A percentile compares a stretch with the other conserved stretches of the same genome.
Conservation (phyloP, 2,329 filamentous ascomycete species). For the Fusarium penzigii region DNA sequence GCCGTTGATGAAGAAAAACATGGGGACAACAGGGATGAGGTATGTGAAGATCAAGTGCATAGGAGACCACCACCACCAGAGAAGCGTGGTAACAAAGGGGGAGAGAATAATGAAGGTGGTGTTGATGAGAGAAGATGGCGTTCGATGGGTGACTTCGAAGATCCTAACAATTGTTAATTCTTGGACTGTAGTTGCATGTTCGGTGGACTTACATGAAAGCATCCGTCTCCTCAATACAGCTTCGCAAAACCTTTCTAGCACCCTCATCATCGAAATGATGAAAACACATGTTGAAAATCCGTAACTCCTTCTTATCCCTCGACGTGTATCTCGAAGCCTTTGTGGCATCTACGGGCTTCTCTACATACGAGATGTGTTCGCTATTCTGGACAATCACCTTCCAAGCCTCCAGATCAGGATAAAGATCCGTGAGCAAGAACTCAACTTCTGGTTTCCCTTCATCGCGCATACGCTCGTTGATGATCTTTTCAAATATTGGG, state of each 20-base stretch:
- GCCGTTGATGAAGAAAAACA: conserved; percentile 25
- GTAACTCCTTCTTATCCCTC: conserved; percentile 21
- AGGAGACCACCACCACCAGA: conserved; percentile 26
- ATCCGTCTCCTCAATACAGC: conserved; percentile 21
- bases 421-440: conserved; percentile 23
- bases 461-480: conserved; percentile 16
- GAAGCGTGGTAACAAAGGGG: conserved; percentile 20
- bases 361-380: conserved; percentile 22
- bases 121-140: conserved; percentile 20
- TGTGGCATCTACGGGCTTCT: conserved; percentile 19
- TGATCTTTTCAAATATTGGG: conserved; percentile 22
- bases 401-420: conserved; percentile 23
- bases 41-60: conserved; percentile 24
- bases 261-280: conserved; percentile 25
- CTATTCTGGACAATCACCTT: conserved; percentile 20
- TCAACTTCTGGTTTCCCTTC: conserved; percentile 19
- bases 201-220: conserved; percentile 17
- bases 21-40: conserved; percentile 17
- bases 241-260: conserved; percentile 22
- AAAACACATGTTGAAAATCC: conserved; percentile 27
- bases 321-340: conserved; percentile 15
- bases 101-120: conserved; percentile 24
- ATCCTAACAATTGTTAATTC: conserved; percentile 10
- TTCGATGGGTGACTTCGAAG: conserved; percentile 24
- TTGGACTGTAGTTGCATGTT: no score